phyloP scores from a whole-genome alignment of 768 basidiomycete genomes.

The Filobasidium wieringae region DNA sequence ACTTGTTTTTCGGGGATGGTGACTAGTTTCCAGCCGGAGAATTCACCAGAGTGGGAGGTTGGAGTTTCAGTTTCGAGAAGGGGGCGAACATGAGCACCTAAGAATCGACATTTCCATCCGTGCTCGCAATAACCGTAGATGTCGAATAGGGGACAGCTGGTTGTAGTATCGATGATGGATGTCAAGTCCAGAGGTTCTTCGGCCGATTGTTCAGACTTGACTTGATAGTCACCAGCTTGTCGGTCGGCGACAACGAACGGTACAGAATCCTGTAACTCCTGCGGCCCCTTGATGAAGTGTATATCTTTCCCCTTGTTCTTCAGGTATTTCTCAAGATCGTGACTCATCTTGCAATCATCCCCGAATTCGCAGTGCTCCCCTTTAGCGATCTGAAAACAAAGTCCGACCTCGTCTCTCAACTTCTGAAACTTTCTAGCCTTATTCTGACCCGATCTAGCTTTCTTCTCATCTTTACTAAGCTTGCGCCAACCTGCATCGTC shows the following conservation, averaged over 20 bases:
- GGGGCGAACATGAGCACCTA: conserved; percentile 56
- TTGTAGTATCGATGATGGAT: conserved; percentile 45
- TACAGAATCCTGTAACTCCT: conserved; percentile 40
- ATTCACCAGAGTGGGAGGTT: too few relatives aligned
- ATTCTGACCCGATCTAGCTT: conserved; percentile 52
- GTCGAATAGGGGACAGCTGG: conserved; percentile 56
- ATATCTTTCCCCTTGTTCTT: conserved; percentile 64
- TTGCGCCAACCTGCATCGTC: conserved; percentile 2
- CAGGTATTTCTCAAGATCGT: conserved; percentile 67
- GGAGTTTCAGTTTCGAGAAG: conserved; percentile 44
- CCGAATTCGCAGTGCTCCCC: conserved; percentile 62
- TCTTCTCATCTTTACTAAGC: conserved; percentile 28
- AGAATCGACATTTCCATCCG: conserved; percentile 84
- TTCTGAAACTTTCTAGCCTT: conserved; percentile 69
- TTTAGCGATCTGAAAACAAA: conserved; percentile 70
- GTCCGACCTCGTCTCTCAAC: conserved; percentile 62
- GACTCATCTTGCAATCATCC: conserved; percentile 63
- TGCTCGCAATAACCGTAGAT: conserved; percentile 64
- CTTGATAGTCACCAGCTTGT: not conserved
- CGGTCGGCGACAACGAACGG: conserved; percentile 44
- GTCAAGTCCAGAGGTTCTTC: too few relatives aligned
- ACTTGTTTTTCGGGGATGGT: conserved; percentile 27
- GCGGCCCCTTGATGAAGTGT: conserved; percentile 44
- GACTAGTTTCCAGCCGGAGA: too few relatives aligned
- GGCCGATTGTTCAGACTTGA: not conserved